phyloP scores from a whole-genome alignment of 1,284 basidiomycete species.

The Hortiboletus rubellus region DNA sequence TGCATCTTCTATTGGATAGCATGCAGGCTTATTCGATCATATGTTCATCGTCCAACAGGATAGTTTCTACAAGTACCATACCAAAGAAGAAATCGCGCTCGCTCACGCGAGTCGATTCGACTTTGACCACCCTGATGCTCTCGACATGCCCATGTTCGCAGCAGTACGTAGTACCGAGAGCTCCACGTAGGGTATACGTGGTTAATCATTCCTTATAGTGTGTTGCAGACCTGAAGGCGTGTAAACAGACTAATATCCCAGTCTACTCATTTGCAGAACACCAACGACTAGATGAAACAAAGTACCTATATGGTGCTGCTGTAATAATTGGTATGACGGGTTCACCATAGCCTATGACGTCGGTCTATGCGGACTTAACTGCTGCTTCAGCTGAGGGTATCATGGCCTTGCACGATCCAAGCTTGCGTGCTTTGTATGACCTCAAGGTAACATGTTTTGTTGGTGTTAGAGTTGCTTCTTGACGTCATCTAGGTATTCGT shows the following conservation, averaged over 20 bases:
- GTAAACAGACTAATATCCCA: constrained; percentile 83
- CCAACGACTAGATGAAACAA: constrained; percentile 81
- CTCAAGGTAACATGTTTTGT: constrained; percentile 66
- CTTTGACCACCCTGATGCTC: constrained; percentile 92
- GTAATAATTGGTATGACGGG: constrained; percentile 77
- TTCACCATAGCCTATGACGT: background rate
- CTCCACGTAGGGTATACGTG: background rate
- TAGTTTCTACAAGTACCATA: constrained; percentile 88
- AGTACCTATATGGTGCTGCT: constrained; percentile 94
- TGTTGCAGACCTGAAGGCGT: constrained; percentile 79
- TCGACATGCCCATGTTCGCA: constrained; percentile 88
- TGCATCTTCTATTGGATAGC: constrained; percentile 5
- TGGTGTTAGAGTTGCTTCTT: background rate
- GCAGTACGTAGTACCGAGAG: constrained; percentile 48
- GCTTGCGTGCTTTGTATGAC: constrained; percentile 82
- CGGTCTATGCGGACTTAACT: background rate
- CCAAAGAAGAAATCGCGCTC: constrained; percentile 72
- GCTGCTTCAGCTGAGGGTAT: constrained; percentile 80
- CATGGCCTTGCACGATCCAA: constrained; percentile 83
- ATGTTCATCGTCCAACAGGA: constrained; percentile 54
- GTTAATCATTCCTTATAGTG: constrained; percentile 51
- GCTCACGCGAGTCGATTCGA: constrained; percentile 88
- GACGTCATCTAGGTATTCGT: constrained; percentile 61
- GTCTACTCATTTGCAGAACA: constrained; percentile 94
- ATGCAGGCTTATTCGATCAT: background rate